Evolutionary conservation across 108 stramenopile genomes (phyloP), one percentile per base, ranked within the genome.

Genomic region (Discostella pseudostelligera): DNA sequence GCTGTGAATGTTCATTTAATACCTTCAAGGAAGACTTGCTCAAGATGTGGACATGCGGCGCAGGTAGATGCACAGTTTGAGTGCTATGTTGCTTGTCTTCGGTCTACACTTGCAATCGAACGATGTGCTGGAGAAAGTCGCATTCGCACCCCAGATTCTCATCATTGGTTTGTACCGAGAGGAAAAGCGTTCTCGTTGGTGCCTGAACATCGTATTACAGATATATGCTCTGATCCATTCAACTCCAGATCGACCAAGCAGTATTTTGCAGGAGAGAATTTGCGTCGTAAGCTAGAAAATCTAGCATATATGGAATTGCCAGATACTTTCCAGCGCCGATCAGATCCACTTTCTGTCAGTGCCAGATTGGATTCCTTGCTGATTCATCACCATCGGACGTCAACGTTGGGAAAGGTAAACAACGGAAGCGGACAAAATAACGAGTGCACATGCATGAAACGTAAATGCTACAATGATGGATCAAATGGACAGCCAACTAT

Each of bases 1-100:
- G 92, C 81, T 39, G 29, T 84, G 25, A 90, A 93, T 57, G 56
- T 93, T 51, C 92, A 93, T 60, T 20, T 28, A 7, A 54, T 90
- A 29, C 13, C 35, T 9, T 19, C 36, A 13, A 21, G 44, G 39
- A 19, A 12, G 7, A 39, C 7, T 12, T 1, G 10, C 12, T 29
- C 68, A 60, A 1, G 35, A 10, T 43, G 56, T 21, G 45, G 51
- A 6, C 24, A 13, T 28, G 24, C 26, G 45, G 24, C 47, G 12
- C 48, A 47, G 39, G 45, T 35, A 39, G 28, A 56, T 21, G 46
- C 56, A 22, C 55, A 59, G 11, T 28, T 36, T 19, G 28, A 11
- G 17, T 48, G 5, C n/a, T 85, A 67, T 69, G 85, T 84, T 10
- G 83, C 86, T 17, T 90, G 87, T 44, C 65, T 89, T 10, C 76